Conservation (phyloP, 306 rosid species). For the Rosa lucieae region DNA sequence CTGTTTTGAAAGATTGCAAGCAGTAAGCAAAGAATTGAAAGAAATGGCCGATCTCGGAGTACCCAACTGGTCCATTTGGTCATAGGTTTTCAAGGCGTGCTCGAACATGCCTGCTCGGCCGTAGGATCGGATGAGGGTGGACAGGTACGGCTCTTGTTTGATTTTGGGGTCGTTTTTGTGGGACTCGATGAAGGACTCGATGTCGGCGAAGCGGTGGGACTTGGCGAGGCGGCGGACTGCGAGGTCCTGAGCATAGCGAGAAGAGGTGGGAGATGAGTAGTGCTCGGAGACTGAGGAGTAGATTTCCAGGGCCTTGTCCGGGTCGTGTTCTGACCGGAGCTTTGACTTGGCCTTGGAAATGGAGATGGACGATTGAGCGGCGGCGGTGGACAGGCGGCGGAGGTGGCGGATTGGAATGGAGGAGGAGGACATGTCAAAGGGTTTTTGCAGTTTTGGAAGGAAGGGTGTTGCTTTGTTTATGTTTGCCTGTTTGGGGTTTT, state of each 20-base stretch:
- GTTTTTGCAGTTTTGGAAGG: background rate
- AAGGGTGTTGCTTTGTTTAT: background rate
- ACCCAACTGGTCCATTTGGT: conserved; percentile 58
- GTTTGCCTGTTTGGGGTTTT: no score
- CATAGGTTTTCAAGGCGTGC: conserved; percentile 49
- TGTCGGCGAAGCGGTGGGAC: conserved; percentile 54
- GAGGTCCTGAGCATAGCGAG: conserved; percentile 63
- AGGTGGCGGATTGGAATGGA: conserved; percentile 41
- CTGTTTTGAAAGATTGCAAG: conserved; percentile 39
- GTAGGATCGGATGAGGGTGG: conserved; percentile 66
- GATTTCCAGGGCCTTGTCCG: conserved; percentile 59
- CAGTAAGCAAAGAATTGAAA: conserved; percentile 55
- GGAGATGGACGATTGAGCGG: conserved; percentile 39
- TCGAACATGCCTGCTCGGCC: conserved; percentile 63
- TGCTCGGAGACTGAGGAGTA: conserved; percentile 51
- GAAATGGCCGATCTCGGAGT: conserved; percentile 58
- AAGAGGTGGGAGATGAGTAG: conserved; percentile 45
- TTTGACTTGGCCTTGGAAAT: conserved; percentile 48
- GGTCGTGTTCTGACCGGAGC: conserved; percentile 57
- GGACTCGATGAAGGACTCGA: conserved; percentile 60
- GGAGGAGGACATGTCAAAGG: conserved; percentile 37
- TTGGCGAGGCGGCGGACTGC: conserved; percentile 62
- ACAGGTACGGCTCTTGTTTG: conserved; percentile 52
- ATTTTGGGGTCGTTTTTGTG: conserved; percentile 56
- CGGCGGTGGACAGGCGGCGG: conserved; percentile 35